A percentile compares a stretch with the other conserved stretches of the same genome.
Conservation (phyloP, 2,329 filamentous ascomycete genomes). For the Cyphellophora europaea region DNA sequence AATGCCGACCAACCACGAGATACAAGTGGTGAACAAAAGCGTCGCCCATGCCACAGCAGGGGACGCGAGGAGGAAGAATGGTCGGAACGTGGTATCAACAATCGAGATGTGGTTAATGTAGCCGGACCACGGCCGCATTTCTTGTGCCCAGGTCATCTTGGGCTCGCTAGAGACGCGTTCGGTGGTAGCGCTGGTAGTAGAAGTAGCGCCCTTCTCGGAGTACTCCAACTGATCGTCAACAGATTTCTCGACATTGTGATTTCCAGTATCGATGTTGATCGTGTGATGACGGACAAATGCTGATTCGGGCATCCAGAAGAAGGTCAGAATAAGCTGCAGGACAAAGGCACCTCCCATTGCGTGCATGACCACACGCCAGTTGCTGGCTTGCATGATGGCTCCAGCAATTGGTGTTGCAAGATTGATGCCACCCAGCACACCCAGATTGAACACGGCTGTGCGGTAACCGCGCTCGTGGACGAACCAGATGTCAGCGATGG, state of each 20-base stretch:
- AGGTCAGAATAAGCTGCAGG: conserved; percentile 27
- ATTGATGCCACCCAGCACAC: conserved; percentile 33
- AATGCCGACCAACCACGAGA: conserved; percentile 25
- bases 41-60: conserved; percentile 31
- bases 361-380: conserved; percentile 25
- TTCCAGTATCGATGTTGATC: conserved; percentile 27
- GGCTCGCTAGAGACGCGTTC: conserved; percentile 10
- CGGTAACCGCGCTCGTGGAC: conserved; percentile 34
- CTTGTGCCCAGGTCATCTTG: conserved; percentile 19
- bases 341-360: conserved; percentile 34
- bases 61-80: conserved; percentile 26
- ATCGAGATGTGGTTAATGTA: conserved; percentile 30
- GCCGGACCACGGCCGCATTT: conserved; percentile 28
- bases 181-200: conserved; percentile 1
- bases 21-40: conserved; percentile 29
- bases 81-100: conserved; percentile 27
- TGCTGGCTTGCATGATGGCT: conserved; percentile 28
- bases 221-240: conserved; percentile 18
- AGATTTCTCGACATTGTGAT: conserved; percentile 20
- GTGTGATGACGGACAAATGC: conserved; percentile 25
- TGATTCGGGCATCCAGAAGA: conserved; percentile 36
- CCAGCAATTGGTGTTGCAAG: conserved; percentile 31
- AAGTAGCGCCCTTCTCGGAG: conserved; percentile 6
- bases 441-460: conserved; percentile 33
- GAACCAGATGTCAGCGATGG: conserved; percentile 34